These are phyloP conservation scores for Tarenaya hassleriana DNA, from an alignment of 345 rosid species.

Conservation along the genomic window DNA sequence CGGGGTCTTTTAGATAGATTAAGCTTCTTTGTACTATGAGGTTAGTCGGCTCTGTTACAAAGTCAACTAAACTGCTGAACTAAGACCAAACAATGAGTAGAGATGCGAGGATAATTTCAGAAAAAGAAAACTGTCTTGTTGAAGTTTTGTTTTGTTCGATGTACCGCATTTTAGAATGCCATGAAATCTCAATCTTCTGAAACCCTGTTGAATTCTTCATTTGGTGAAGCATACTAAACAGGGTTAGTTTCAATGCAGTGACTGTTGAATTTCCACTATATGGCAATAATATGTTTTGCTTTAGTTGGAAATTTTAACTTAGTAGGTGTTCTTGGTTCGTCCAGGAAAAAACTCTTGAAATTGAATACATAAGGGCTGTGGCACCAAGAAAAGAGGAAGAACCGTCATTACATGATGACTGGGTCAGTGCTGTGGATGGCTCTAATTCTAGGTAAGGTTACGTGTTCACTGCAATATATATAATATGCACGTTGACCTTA, in stretches of 20 bases:
- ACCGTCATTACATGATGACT: conserved; percentile 82
- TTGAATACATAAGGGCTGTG: conserved; percentile 86
- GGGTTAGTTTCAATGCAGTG: not conserved
- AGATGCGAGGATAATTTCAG: too few species aligned
- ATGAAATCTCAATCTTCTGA: not conserved
- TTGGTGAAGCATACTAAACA: not conserved
- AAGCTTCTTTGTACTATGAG: too few species aligned
- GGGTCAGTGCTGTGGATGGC: conserved; percentile 94
- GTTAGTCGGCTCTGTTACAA: too few species aligned
- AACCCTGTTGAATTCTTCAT: not conserved
- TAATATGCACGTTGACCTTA: not conserved
- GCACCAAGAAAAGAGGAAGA: conserved; percentile 75
- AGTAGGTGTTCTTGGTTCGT: conserved; percentile 1
- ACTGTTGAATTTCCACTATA: not conserved
- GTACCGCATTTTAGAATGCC: not conserved
- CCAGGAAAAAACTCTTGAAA: conserved; percentile 87
- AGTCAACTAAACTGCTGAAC: too few species aligned
- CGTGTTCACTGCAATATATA: not conserved
- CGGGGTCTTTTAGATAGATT: too few species aligned
- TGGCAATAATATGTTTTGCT: not conserved
- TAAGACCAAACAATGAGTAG: too few species aligned
- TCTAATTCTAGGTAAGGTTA: conserved; percentile 52
- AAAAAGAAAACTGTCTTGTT: too few species aligned
- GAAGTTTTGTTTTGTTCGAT: not conserved
- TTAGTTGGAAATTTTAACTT: conserved; percentile 5